A percentile compares a stretch with the other conserved stretches of the same genome.
Conservation (phyloP, 371 early-diverging fungal genomes). For the Actinomortierella wolfii region DNA sequence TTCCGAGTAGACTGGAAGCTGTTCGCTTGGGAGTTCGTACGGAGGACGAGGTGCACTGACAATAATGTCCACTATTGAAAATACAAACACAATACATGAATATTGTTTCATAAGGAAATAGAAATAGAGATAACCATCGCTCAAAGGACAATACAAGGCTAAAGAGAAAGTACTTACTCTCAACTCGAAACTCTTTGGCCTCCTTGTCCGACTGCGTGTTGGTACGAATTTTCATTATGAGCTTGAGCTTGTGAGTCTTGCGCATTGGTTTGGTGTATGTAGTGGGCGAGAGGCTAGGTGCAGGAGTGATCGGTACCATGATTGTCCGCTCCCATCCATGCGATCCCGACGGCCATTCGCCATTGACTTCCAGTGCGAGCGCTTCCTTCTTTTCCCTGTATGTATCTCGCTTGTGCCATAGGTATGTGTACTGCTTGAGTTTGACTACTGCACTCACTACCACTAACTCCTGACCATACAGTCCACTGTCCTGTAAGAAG, state of each 20-base stretch:
- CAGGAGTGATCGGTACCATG: constrained; percentile 25
- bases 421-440: constrained; percentile 32
- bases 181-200: constrained; percentile 28
- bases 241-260: constrained; percentile 29
- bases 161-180: constrained; percentile 26
- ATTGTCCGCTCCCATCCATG: constrained; percentile 28
- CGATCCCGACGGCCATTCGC: constrained; percentile 9
- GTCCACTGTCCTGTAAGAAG: constrained; percentile 13
- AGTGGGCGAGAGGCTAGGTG: constrained; percentile 18
- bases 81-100: background rate
- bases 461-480: constrained; percentile 19
- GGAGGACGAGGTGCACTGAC: constrained; percentile 38
- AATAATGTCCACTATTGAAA: constrained; percentile 21
- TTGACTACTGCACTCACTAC: constrained; percentile 23
- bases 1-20: constrained; percentile 21
- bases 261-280: constrained; percentile 14
- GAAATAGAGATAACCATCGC: no score
- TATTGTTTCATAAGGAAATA: background rate
- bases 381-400: constrained; percentile 35
- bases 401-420: constrained; percentile 13
- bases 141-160: background rate
- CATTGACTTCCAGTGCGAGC: constrained; percentile 15
- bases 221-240: constrained; percentile 38
- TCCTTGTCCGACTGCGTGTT: constrained; percentile 19
- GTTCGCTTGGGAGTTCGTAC: constrained; percentile 6